These are phyloP conservation scores for Nepenthes gracilis DNA, from an alignment of 148 eudicot genomes.

Conservation along the genomic window DNA sequence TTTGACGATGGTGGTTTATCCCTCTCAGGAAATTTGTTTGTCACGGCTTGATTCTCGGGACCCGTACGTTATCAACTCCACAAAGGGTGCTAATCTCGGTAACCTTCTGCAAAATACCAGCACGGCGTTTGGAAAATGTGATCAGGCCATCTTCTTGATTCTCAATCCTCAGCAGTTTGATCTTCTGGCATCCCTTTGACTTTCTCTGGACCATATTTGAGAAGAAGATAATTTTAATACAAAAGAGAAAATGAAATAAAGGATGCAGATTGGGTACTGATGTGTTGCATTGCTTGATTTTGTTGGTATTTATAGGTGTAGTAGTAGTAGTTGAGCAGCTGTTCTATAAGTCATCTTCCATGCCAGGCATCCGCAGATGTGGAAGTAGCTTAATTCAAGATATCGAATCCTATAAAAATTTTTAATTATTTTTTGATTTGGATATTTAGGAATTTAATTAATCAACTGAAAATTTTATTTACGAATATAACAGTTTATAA, in stretches of 20 bases:
- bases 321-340: too few relatives aligned
- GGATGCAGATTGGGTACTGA: neutral
- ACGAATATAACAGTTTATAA: too few relatives aligned
- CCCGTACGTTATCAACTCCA: constrained; percentile 11
- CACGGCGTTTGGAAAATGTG: constrained; percentile 26
- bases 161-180: constrained; percentile 10
- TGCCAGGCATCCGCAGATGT: too few relatives aligned
- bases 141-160: constrained; percentile 15
- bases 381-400: too few relatives aligned
- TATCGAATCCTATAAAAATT: too few relatives aligned
- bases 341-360: too few relatives aligned
- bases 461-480: too few relatives aligned
- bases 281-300: neutral
- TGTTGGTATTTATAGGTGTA: neutral
- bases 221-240: too few relatives aligned
- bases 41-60: constrained; percentile 11
- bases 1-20: neutral
- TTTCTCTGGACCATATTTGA: constrained; percentile 9
- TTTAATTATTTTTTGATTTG: too few relatives aligned
- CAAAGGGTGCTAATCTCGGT: constrained; percentile 15
- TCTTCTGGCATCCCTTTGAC: constrained; percentile 11
- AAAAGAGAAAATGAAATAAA: too few relatives aligned
- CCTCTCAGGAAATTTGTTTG: neutral
- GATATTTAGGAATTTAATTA: too few relatives aligned
- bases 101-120: constrained; percentile 23